Percentiles rank a stretch among this genome's conserved stretches.
Conservation (phyloP, 75 land plant species). For the Selaginella tamariscina region DNA sequence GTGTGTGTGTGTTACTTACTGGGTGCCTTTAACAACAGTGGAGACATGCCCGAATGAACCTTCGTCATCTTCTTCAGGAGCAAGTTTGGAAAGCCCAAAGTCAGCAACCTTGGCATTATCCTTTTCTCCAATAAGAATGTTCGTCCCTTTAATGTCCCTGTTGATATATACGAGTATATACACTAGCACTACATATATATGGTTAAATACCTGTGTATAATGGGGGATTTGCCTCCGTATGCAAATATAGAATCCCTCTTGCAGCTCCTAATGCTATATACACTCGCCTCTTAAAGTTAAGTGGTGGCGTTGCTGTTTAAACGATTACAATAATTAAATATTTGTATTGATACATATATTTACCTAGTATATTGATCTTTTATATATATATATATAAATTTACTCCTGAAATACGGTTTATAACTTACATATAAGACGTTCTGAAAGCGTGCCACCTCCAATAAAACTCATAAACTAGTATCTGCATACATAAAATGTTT, state of each 20-base stretch:
- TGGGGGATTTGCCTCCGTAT: conserved; percentile 74
- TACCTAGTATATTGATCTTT: no score
- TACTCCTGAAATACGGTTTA: no score
- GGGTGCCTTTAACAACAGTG: conserved; percentile 90
- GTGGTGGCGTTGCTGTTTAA: background rate
- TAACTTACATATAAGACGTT: background rate
- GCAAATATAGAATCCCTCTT: conserved; percentile 46
- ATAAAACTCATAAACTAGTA: conserved; percentile 9
- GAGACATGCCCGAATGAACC: conserved; percentile 53
- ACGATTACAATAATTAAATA: no score
- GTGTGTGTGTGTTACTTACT: conserved; percentile 25
- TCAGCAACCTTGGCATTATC: conserved; percentile 66
- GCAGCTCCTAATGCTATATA: conserved; percentile 44
- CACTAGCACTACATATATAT: no score
- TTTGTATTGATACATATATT: no score
- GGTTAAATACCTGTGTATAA: conserved; percentile 19
- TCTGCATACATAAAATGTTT: background rate
- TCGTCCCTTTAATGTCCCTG: conserved; percentile 76
- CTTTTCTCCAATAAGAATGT: conserved; percentile 56
- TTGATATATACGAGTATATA: no score
- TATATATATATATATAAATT: no score
- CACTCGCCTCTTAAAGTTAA: conserved; percentile 33
- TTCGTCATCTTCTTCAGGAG: conserved; percentile 52
- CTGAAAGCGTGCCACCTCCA: background rate
- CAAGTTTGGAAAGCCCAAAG: conserved; percentile 76